Base-by-base conservation (phyloP, 2,329 filamentous ascomycete genomes). In the Apiospora saccharicola region DNA sequence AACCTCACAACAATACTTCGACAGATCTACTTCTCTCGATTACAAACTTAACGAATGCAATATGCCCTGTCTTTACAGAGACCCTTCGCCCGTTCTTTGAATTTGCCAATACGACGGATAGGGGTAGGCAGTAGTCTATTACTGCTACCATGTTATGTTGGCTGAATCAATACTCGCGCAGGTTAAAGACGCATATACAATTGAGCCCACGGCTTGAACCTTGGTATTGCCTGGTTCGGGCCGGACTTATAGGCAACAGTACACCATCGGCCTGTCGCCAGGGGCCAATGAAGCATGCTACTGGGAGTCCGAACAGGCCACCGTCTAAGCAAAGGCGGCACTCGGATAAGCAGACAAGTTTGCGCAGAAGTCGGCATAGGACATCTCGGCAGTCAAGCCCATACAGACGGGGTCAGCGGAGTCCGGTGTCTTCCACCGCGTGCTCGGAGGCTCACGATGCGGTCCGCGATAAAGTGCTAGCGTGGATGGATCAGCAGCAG, bases 401-500 rank as follows among this genome's bases (percentile, higher is more conserved):
- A 64, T 10, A 24, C 10, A 4, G 4, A 10, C 30, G 0, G 4
- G 22, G 19, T 4, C 57, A 41, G 30, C 30, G 16, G 34, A 34
- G 2, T 6, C 14, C 57, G 16, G 34, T 13, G 5, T 64, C 57
- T 14, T 64, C 57, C 34, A 41, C 30, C 19, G 34, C 57, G 19
- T 34, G 19, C 10, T 41, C 57, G 34, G 57, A n/a, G 19, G 10
- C 57, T 34, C 34, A 64, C 34, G 57, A 41, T 41, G 34, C 8
- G 34, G 19, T 30, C 7, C 34, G 30, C 12, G 19, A 41, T 41
- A 64, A n/a, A 41, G 57, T 64, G 19, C 8, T 24, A 6, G 34
- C n/a, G 34, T 64, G 57, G 57, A 41, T 64, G 57, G 57, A 64
- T 30, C 26, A 30, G 12, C 57, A 64, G 12, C 57, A 64, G 19